phyloP scores from a whole-genome alignment of 2,329 filamentous ascomycete genomes.

The Ophiostoma quercus region DNA sequence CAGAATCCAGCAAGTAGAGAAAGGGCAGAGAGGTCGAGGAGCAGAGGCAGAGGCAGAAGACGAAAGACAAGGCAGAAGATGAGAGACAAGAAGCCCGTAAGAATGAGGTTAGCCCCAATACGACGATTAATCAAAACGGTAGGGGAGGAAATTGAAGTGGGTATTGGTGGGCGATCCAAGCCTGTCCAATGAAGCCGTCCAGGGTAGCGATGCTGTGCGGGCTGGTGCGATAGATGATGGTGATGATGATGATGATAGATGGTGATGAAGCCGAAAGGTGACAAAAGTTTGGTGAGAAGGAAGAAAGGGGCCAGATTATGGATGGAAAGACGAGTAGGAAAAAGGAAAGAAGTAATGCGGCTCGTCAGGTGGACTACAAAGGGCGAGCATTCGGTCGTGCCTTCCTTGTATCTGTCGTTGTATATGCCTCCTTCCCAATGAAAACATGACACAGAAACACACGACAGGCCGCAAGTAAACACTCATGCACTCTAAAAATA shows the following conservation, averaged over 20 bases:
- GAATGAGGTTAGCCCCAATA: constrained; percentile 5
- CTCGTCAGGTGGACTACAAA: neutral
- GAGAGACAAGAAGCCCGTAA: neutral
- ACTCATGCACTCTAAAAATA: neutral
- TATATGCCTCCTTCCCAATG: neutral
- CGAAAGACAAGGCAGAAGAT: no score
- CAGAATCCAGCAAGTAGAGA: neutral
- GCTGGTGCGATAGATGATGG: neutral
- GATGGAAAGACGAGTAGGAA: neutral
- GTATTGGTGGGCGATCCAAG: constrained; percentile 3
- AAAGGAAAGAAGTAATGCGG: constrained; percentile 14
- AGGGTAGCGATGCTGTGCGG: constrained; percentile 2
- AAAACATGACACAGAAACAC: neutral
- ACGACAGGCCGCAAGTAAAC: constrained; percentile 2
- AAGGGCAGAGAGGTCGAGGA: neutral
- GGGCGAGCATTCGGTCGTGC: constrained; percentile 13
- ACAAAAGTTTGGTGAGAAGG: neutral
- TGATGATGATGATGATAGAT: neutral
- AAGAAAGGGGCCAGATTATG: neutral
- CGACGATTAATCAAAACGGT: neutral
- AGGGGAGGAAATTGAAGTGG: neutral
- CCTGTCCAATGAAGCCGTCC: neutral
- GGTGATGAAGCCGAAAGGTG: neutral
- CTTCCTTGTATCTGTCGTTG: neutral
- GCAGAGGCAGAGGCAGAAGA: neutral